Evolutionary conservation across 148 eudicot species (phyloP).

Genomic region (Rhododendron molle): DNA sequence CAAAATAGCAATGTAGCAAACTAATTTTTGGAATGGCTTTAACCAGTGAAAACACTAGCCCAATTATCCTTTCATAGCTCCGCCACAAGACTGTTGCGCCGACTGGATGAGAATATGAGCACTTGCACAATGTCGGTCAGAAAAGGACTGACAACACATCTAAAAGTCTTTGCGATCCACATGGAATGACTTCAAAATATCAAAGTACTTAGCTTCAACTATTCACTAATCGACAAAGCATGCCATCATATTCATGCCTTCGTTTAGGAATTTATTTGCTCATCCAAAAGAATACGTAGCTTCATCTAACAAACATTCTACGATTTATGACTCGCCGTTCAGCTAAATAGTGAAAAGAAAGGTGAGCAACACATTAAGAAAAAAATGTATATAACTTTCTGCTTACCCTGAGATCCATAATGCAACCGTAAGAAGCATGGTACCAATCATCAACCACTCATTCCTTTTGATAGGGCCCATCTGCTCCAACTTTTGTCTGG

Average conservation of each 20-base stretch:
- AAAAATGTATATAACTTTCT: background rate
- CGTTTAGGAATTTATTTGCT: background rate
- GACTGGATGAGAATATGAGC: background rate
- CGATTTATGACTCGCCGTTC: background rate
- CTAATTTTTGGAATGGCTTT: background rate
- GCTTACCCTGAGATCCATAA: conserved; percentile 89
- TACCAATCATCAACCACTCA: conserved; percentile 88
- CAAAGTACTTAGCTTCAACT: background rate
- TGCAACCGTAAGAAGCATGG: conserved; percentile 85
- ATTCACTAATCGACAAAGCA: background rate
- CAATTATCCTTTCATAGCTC: background rate
- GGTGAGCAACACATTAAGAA: background rate
- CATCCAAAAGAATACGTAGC: background rate
- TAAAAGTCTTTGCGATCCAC: background rate
- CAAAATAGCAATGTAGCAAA: background rate
- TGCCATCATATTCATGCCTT: background rate
- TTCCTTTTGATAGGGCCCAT: conserved; percentile 85
- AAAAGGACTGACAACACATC: background rate
- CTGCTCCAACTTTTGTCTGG: conserved; percentile 55
- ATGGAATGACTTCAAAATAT: background rate
- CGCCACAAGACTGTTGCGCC: background rate
- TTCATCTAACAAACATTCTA: background rate
- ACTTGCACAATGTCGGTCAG: background rate
- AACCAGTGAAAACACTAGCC: background rate
- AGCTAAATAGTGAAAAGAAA: background rate